Conservation (phyloP, 2,329 filamentous ascomycete species). For the Colletotrichum phormii region DNA sequence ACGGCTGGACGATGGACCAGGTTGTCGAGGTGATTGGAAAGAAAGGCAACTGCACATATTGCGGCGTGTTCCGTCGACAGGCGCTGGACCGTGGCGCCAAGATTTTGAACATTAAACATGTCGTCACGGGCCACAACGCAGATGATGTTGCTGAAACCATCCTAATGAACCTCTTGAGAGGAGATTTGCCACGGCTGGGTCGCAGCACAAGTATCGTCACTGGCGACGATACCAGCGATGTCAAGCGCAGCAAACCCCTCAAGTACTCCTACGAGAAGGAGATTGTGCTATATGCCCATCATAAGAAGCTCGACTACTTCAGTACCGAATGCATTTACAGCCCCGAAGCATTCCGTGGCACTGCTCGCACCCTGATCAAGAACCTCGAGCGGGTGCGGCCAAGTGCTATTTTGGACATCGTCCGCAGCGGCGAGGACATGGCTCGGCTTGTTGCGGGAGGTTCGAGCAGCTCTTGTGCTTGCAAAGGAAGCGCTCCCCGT, state of each 20-base stretch:
- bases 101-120: conserved; percentile 87
- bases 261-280: conserved; percentile 99
- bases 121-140: conserved; percentile 97
- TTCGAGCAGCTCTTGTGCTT: conserved; percentile 58
- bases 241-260: conserved; percentile 94
- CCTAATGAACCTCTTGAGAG: conserved; percentile 94
- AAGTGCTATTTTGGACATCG: conserved; percentile 94
- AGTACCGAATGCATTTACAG: conserved; percentile 99
- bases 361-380: conserved; percentile 91
- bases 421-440: conserved; percentile 96
- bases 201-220: conserved; percentile 92
- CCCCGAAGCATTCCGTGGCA: conserved; percentile 94
- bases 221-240: conserved; percentile 80
- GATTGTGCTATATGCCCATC: conserved; percentile 96
- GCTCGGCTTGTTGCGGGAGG: conserved; percentile 81
- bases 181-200: conserved; percentile 87
- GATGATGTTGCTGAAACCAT: conserved; percentile 98
- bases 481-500: conserved; percentile 46
- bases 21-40: conserved; percentile 97
- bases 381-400: conserved; percentile 93
- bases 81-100: conserved; percentile 93
- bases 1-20: conserved; percentile 99
- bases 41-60: conserved; percentile 99
- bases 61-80: conserved; percentile 94
- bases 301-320: conserved; percentile 98